Evolutionary conservation across 345 rosid genomes (phyloP).

Genomic region (Camelina hispida): DNA sequence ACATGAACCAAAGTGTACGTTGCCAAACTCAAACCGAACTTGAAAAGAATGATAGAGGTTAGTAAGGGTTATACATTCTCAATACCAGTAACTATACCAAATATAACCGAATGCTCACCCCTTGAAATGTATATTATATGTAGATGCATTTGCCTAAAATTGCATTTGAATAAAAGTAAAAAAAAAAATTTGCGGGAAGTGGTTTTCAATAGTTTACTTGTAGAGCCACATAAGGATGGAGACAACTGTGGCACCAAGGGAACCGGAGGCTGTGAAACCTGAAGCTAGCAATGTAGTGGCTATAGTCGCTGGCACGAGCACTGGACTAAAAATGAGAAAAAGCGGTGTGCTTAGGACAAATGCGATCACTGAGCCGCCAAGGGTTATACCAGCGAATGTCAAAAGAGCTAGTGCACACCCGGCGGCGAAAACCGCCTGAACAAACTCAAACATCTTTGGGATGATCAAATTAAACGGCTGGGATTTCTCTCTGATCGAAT

Average conservation of each 20-base stretch:
- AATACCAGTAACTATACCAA: not conserved
- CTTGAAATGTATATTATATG: not conserved
- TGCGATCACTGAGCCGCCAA: constrained; percentile 62
- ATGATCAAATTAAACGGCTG: constrained; percentile 14
- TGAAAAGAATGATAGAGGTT: not conserved
- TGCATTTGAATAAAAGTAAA: not conserved
- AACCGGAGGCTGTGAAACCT: constrained; percentile 73
- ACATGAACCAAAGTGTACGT: not conserved
- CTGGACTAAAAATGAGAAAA: constrained; percentile 76
- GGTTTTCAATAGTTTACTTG: constrained; percentile 45
- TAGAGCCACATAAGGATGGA: constrained; percentile 65
- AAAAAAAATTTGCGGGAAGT: not conserved
- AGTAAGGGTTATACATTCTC: not conserved
- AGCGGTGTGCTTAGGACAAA: constrained; percentile 71
- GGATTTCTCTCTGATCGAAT: constrained; percentile 10
- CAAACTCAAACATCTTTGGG: constrained; percentile 33
- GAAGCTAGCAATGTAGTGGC: constrained; percentile 49
- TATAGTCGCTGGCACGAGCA: constrained; percentile 75
- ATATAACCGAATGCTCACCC: not conserved
- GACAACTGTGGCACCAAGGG: constrained; percentile 59
- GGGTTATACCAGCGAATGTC: constrained; percentile 59
- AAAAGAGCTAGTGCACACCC: constrained; percentile 64
- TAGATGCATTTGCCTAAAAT: not conserved
- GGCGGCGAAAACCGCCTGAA: constrained; percentile 42
- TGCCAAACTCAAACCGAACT: not conserved